A percentile compares a stretch with the other conserved stretches of the same genome.
Evolutionary conservation across 129 eudicot genomes (phyloP).

Genomic region (Helianthus tuberosus): DNA sequence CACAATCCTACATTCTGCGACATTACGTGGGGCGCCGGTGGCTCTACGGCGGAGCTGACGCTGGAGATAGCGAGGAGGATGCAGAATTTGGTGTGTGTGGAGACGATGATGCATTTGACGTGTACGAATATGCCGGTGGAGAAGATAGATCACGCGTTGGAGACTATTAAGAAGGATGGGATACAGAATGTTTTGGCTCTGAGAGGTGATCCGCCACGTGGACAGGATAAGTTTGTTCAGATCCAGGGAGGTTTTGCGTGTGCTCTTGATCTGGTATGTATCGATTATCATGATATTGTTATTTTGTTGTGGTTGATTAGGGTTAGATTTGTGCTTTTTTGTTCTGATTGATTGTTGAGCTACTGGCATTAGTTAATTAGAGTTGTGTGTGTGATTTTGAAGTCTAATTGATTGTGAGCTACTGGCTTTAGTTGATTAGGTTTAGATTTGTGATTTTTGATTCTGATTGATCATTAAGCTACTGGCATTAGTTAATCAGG

Average conservation of each 20-base stretch:
- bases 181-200: constrained; percentile 95
- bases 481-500: not conserved
- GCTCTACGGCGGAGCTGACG: constrained; percentile 93
- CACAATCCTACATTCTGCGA: constrained; percentile 92
- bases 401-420: no score
- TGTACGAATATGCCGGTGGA: constrained; percentile 98
- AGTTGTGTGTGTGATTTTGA: not conserved
- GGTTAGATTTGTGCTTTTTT: not conserved
- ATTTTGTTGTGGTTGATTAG: not conserved
- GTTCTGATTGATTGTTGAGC: not conserved
- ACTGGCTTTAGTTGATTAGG: no score
- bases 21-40: constrained; percentile 99
- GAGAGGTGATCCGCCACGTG: constrained; percentile 98
- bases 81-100: constrained; percentile 98
- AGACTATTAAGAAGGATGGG: constrained; percentile 72
- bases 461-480: no score
- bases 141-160: constrained; percentile 87
- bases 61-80: constrained; percentile 87
- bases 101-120: constrained; percentile 98
- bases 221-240: constrained; percentile 96
- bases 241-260: constrained; percentile 94
- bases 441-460: no score
- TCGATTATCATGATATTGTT: not conserved
- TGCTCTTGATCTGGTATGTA: constrained; percentile 84
- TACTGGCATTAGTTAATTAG: not conserved